These are phyloP conservation scores for Hypoxylon sp. DNA, from an alignment of 2,329 filamentous ascomycete species.

Conservation along the genomic window DNA sequence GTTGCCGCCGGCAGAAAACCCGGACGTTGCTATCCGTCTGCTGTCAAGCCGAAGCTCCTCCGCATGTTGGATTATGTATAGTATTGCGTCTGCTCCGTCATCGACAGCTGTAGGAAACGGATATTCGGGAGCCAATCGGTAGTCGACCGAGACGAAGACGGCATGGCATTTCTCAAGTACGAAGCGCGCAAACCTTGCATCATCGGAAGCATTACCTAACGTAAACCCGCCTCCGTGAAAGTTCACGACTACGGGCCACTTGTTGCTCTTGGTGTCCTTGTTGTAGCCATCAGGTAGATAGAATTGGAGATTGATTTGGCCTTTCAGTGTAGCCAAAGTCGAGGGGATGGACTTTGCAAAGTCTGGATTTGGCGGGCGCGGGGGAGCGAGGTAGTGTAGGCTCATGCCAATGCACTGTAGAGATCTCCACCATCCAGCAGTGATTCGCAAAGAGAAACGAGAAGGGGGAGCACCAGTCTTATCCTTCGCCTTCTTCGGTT, in stretches of 20 bases:
- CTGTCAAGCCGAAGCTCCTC: slow-evolving; percentile 66
- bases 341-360: slow-evolving; percentile 66
- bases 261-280: slow-evolving; percentile 37
- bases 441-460: slow-evolving; percentile 68
- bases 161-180: slow-evolving; percentile 62
- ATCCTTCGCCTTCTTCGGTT: slow-evolving; percentile 37
- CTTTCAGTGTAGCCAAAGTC: slow-evolving; percentile 46
- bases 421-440: slow-evolving; percentile 72
- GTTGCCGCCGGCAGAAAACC: slow-evolving; percentile 71
- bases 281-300: slow-evolving; percentile 53
- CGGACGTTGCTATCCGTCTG: slow-evolving; percentile 64
- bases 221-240: slow-evolving; percentile 75
- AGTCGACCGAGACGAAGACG: slow-evolving; percentile 71
- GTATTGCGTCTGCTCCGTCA: slow-evolving; percentile 69
- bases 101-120: slow-evolving; percentile 72
- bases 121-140: slow-evolving; percentile 71
- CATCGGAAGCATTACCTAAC: slow-evolving; percentile 68
- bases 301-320: slow-evolving; percentile 52
- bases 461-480: slow-evolving; percentile 47
- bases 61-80: slow-evolving; percentile 67
- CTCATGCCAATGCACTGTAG: slow-evolving; percentile 75
- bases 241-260: slow-evolving; percentile 66
- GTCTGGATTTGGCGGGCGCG: slow-evolving; percentile 65
- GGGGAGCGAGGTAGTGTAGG: slow-evolving; percentile 68
- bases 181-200: slow-evolving; percentile 66